Percentiles rank a stretch among this genome's conserved stretches.
Evolutionary conservation across 2,329 filamentous ascomycete species (phyloP).

Genomic region (Cladophialophora psammophila): DNA sequence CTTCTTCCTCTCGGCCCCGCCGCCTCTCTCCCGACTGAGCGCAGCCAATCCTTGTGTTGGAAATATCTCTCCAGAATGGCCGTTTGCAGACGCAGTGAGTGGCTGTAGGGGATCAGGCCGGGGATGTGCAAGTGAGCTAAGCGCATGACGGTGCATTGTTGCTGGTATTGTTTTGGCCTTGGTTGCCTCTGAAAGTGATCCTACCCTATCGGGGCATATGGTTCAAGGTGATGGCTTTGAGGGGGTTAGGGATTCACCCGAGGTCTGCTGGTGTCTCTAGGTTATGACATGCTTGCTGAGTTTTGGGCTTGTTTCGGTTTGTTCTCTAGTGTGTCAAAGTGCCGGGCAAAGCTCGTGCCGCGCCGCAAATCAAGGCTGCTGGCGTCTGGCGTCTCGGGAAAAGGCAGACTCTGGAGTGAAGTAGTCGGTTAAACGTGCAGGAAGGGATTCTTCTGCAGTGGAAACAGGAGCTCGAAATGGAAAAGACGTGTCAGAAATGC

Average conservation of each 20-base stretch:
- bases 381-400: background rate
- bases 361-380: background rate
- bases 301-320: background rate
- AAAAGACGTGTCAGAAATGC: background rate
- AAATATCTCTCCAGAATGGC: conserved; percentile 48
- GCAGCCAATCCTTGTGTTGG: conserved; percentile 32
- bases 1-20: background rate
- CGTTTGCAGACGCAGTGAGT: conserved; percentile 64
- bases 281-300: background rate
- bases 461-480: background rate
- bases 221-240: background rate
- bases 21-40: background rate
- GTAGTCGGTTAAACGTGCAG: background rate
- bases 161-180: background rate
- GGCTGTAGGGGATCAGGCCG: conserved; percentile 61
- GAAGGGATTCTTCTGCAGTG: background rate
- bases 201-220: conserved; percentile 1
- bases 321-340: background rate
- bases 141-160: conserved; percentile 29
- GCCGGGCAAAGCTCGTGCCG: background rate
- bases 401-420: background rate
- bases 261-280: background rate
- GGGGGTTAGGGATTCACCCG: background rate
- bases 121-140: conserved; percentile 64
- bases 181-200: background rate